A percentile compares a stretch with the other conserved stretches of the same genome.
phyloP scores from a whole-genome alignment of 495 filamentous ascomycete species.

The Neurospora cerealis region DNA sequence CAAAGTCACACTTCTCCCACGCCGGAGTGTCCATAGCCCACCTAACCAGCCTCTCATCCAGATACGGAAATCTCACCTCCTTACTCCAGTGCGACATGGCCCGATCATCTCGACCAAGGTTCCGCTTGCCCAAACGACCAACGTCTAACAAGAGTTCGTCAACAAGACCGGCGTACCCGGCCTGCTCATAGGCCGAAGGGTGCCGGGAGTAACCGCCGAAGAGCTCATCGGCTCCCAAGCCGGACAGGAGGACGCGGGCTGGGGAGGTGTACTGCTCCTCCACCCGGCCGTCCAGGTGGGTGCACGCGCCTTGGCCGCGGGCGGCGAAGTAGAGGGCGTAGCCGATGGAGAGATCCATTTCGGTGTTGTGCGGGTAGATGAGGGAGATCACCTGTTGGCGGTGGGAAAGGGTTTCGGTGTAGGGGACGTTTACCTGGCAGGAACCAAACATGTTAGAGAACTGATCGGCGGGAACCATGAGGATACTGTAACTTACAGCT shows the following conservation, averaged over 20 bases:
- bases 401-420: conserved; percentile 60
- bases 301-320: conserved; percentile 55
- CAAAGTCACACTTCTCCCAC: conserved; percentile 82
- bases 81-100: conserved; percentile 84
- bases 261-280: conserved; percentile 48
- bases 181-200: conserved; percentile 57
- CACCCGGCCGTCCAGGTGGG: not conserved
- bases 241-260: conserved; percentile 79
- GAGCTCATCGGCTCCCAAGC: conserved; percentile 91
- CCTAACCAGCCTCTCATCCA: conserved; percentile 75
- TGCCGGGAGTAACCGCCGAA: conserved; percentile 91
- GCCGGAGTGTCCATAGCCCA: conserved; percentile 68
- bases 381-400: conserved; percentile 59
- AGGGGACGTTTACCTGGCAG: conserved; percentile 68
- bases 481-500: conserved; percentile 30
- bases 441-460: not conserved
- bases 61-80: conserved; percentile 83
- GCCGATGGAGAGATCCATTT: conserved; percentile 98
- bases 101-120: conserved; percentile 88
- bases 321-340: conserved; percentile 89
- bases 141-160: conserved; percentile 84
- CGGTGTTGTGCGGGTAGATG: conserved; percentile 88
- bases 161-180: conserved; percentile 59
- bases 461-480: not conserved
- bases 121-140: conserved; percentile 76